These are phyloP conservation scores for Macrophomina pseudophaseolina DNA, from an alignment of 2,329 filamentous ascomycete species.

Conservation along the genomic window DNA sequence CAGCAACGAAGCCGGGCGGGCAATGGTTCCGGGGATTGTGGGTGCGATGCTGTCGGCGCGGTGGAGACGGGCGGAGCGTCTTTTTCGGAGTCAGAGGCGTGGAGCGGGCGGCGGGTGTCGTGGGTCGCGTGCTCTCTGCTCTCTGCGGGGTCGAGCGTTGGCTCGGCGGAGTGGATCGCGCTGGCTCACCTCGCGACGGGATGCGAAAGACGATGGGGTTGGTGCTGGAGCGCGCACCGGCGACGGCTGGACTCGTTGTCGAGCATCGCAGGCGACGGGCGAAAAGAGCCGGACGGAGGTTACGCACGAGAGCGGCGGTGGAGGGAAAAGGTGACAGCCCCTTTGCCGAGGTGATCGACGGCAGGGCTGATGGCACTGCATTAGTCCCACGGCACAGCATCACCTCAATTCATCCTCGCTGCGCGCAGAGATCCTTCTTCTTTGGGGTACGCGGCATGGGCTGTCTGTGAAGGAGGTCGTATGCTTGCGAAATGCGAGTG, in stretches of 20 bases:
- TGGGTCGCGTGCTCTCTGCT: background rate
- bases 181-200: background rate
- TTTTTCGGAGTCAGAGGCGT: background rate
- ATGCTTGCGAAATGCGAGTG: too few species aligned
- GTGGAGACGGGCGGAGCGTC: too few species aligned
- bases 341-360: constrained; percentile 20
- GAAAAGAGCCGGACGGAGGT: background rate
- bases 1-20: too few species aligned
- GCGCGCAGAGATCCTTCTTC: too few species aligned
- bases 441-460: too few species aligned
- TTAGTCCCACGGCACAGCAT: background rate
- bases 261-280: background rate
- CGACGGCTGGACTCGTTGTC: background rate
- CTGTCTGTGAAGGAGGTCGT: too few species aligned
- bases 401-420: background rate
- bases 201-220: background rate
- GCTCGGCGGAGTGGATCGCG: background rate
- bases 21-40: background rate
- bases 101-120: background rate
- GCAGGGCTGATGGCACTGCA: constrained; percentile 5
- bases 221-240: background rate
- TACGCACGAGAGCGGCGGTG: constrained; percentile 15
- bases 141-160: constrained; percentile 2
- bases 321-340: background rate
- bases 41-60: too few species aligned